phyloP scores from a whole-genome alignment of 2,329 filamentous ascomycete genomes.

The Incumbomyces delicatus region DNA sequence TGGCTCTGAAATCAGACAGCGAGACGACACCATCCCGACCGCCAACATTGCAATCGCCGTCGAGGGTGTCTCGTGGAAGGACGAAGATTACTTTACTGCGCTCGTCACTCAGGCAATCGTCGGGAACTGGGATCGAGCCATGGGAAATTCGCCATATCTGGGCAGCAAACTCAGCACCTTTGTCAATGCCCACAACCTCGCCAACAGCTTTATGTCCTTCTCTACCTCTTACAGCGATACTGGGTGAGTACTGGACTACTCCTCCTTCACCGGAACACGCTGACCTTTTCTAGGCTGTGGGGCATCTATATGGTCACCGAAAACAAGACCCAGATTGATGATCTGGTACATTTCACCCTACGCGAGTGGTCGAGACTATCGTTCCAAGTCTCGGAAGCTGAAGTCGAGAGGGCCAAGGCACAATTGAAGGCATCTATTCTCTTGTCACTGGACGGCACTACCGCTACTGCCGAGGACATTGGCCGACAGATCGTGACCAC shows the following conservation, averaged over 20 bases:
- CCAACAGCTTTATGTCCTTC: conserved; percentile 99
- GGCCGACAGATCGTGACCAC: conserved; percentile 97
- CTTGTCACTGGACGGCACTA: conserved; percentile 93
- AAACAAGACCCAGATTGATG: conserved; percentile 76
- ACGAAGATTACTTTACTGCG: conserved; percentile 97
- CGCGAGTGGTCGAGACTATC: conserved; percentile 96
- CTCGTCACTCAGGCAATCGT: conserved; percentile 97
- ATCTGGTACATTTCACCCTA: conserved; percentile 95
- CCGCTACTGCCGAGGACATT: conserved; percentile 94
- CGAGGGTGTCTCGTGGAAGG: conserved; percentile 99
- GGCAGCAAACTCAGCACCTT: conserved; percentile 96
- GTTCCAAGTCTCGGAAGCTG: conserved; percentile 74
- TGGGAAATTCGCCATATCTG: conserved; percentile 94
- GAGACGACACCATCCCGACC: conserved; percentile 90
- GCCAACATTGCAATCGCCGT: conserved; percentile 98
- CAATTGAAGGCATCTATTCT: conserved; percentile 98
- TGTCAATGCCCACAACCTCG: conserved; percentile 86
- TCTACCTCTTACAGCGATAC: conserved; percentile 99
- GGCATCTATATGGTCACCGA: conserved; percentile 97
- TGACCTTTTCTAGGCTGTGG: conserved; percentile 63
- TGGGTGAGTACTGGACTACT: conserved; percentile 53
- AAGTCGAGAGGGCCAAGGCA: conserved; percentile 96
- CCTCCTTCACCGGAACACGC: conserved; percentile 22
- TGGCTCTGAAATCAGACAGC: conserved; percentile 88
- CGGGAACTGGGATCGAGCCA: conserved; percentile 98